Percentiles rank a stretch among this genome's conserved stretches.
phyloP scores from a whole-genome alignment of 2,329 filamentous ascomycete genomes.

The Hypoxylon sp. region DNA sequence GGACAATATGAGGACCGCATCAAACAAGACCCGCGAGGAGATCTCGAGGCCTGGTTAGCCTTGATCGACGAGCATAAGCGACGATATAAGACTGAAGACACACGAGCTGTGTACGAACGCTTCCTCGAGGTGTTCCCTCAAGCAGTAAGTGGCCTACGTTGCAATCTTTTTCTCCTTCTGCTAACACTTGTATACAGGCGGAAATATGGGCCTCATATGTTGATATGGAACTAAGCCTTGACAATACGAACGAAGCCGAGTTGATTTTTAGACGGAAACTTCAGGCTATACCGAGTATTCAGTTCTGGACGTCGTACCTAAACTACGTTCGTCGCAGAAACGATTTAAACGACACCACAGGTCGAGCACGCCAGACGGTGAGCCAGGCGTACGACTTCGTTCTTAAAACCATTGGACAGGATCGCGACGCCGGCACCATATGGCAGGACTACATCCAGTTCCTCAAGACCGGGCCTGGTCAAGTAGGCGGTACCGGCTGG shows the following conservation, averaged over 20 bases:
- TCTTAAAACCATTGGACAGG: conserved; percentile 87
- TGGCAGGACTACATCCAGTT: conserved; percentile 98
- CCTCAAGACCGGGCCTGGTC: conserved; percentile 86
- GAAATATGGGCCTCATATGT: conserved; percentile 92
- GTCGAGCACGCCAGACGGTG: conserved; percentile 81
- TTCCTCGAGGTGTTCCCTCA: conserved; percentile 91
- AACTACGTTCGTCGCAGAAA: conserved; percentile 95
- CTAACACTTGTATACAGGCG: conserved; percentile 70
- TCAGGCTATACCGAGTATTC: conserved; percentile 81
- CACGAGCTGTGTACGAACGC: conserved; percentile 82
- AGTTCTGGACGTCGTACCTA: conserved; percentile 92
- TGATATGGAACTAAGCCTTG: conserved; percentile 87
- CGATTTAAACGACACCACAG: conserved; percentile 84
- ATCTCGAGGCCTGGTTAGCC: conserved; percentile 90
- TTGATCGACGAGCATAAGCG: conserved; percentile 87
- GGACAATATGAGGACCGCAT: conserved; percentile 90
- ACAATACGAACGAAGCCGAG: conserved; percentile 84
- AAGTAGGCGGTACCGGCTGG: conserved; percentile 87
- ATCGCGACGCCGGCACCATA: conserved; percentile 87
- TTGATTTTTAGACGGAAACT: conserved; percentile 85
- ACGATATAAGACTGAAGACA: conserved; percentile 84
- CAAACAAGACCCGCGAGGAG: conserved; percentile 90
- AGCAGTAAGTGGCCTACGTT: conserved; percentile 73
- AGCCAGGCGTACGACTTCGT: conserved; percentile 93
- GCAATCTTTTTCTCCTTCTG: background rate